These are phyloP conservation scores for Pythium guiyangense DNA, from an alignment of 352 stramenopile species.

Conservation along the genomic window DNA sequence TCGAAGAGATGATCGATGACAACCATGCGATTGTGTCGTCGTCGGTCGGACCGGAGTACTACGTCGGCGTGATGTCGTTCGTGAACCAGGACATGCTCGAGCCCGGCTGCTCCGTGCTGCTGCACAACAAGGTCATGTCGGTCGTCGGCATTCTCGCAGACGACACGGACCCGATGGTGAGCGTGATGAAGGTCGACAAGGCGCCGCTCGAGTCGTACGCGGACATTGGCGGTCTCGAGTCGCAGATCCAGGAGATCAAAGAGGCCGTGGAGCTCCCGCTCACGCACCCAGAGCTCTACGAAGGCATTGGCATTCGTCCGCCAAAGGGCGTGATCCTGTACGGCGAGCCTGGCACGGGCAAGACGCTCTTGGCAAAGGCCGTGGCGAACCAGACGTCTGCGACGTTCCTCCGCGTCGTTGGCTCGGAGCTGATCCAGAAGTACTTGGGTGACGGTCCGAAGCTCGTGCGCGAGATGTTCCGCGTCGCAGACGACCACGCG, in stretches of 20 bases:
- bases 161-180: conserved; percentile 99
- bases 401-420: conserved; percentile 99
- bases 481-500: conserved; percentile 97
- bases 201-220: conserved; percentile 98
- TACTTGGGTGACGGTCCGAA: conserved; percentile 99
- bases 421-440: conserved; percentile 99
- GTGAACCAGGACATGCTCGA: conserved; percentile 99
- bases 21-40: conserved; percentile 99
- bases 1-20: conserved; percentile 99
- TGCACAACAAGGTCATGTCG: conserved; percentile 99
- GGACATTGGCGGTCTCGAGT: conserved; percentile 99
- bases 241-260: conserved; percentile 96
- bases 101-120: conserved; percentile 96
- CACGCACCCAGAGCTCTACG: conserved; percentile 99
- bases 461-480: conserved; percentile 99
- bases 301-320: conserved; percentile 98
- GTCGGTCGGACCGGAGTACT: conserved; percentile 98
- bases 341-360: conserved; percentile 98
- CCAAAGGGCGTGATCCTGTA: conserved; percentile 99
- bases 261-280: conserved; percentile 96
- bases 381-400: conserved; percentile 99
- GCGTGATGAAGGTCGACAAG: conserved; percentile 99
- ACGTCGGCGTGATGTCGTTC: conserved; percentile 99
- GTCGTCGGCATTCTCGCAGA: conserved; percentile 99
- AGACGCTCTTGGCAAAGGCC: conserved; percentile 99